phyloP scores from a whole-genome alignment of 495 filamentous ascomycete genomes.

The Penicillium paxilli region DNA sequence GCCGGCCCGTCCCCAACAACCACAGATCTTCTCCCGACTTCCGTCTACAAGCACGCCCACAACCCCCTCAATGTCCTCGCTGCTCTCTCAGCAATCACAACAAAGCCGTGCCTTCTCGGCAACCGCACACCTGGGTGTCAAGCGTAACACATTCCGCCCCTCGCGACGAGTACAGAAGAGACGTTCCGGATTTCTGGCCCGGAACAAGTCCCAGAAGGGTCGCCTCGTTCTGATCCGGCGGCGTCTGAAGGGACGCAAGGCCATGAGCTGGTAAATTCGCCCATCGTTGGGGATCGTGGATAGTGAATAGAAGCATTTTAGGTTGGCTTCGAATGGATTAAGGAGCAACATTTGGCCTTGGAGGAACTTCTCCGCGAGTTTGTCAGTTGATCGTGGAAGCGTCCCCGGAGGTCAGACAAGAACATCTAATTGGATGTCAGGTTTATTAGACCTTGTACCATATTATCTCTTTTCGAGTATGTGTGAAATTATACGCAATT shows the following conservation, averaged over 20 bases:
- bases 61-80: constrained; percentile 27
- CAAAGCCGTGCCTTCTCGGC: constrained; percentile 43
- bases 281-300: background rate
- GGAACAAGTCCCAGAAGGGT: constrained; percentile 56
- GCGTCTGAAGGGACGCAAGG: constrained; percentile 59
- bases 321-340: background rate
- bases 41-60: constrained; percentile 11
- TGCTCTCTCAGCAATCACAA: constrained; percentile 22
- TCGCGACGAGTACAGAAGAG: constrained; percentile 71
- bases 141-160: constrained; percentile 63
- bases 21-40: constrained; percentile 24
- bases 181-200: constrained; percentile 65
- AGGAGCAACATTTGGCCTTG: background rate
- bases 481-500: constrained; percentile 16
- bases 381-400: background rate
- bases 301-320: background rate
- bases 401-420: background rate
- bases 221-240: constrained; percentile 58
- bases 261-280: constrained; percentile 52
- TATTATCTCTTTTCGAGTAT: constrained; percentile 6
- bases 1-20: constrained; percentile 23
- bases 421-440: constrained; percentile 9
- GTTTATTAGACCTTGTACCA: constrained; percentile 15
- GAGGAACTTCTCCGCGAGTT: background rate
- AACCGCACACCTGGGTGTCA: constrained; percentile 48